Evolutionary conservation across 768 basidiomycete species (phyloP).

Genomic region (Phlebiopsis flavidoalba): DNA sequence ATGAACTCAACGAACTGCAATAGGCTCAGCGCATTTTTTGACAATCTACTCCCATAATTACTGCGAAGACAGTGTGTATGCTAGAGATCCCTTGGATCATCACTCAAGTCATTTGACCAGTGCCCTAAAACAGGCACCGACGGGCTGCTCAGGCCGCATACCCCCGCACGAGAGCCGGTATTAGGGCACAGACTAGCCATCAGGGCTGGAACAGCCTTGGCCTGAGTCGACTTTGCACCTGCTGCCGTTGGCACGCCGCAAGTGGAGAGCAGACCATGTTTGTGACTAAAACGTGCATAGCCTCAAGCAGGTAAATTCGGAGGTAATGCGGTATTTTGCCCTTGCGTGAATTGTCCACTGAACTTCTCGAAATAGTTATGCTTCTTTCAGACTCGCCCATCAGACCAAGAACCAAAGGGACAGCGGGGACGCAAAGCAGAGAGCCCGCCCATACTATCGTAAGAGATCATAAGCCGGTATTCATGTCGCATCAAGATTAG

Average conservation of each 20-base stretch:
- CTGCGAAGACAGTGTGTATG: too few species aligned
- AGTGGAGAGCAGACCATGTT: background rate
- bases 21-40: too few species aligned
- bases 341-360: background rate
- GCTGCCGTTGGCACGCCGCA: background rate
- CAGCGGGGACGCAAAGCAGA: background rate
- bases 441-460: background rate
- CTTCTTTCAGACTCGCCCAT: background rate
- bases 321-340: background rate
- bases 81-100: too few species aligned
- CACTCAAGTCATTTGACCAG: too few species aligned
- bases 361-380: background rate
- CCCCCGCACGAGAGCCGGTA: background rate
- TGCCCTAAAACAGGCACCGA: too few species aligned
- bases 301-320: background rate
- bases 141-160: background rate
- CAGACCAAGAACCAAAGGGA: background rate
- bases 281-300: background rate
- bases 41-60: too few species aligned
- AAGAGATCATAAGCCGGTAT: too few species aligned
- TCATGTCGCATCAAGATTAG: background rate
- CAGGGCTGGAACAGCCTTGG: background rate
- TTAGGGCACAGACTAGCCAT: background rate
- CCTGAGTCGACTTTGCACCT: background rate
- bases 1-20: too few species aligned